Percentiles rank a stretch among this genome's conserved stretches.
Evolutionary conservation across 768 basidiomycete species (phyloP).

Genomic region (Hygrocybe coccinea): DNA sequence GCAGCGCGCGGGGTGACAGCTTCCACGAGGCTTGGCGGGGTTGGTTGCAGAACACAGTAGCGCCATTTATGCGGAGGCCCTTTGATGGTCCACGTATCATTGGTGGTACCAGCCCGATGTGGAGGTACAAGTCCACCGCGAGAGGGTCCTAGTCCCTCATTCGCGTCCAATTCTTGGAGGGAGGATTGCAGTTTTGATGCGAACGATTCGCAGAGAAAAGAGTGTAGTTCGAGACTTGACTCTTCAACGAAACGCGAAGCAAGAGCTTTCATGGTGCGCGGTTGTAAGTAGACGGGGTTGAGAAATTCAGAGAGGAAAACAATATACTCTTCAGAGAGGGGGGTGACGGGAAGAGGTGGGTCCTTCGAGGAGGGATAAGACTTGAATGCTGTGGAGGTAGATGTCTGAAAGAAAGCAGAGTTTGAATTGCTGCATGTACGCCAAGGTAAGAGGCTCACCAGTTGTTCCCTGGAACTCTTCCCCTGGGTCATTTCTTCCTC

Average conservation of each 20-base stretch:
- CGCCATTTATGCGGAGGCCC: conserved; percentile 96
- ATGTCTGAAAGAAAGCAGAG: conserved; percentile 48
- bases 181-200: conserved; percentile 62
- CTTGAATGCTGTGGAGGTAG: conserved; percentile 57
- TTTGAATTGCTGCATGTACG: conserved; percentile 4
- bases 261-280: conserved; percentile 74
- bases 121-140: conserved; percentile 55
- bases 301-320: conserved; percentile 79
- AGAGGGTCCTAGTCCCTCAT: conserved; percentile 56
- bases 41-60: conserved; percentile 63
- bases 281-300: conserved; percentile 85
- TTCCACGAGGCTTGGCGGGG: conserved; percentile 34
- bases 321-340: conserved; percentile 54
- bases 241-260: conserved; percentile 78
- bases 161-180: conserved; percentile 57
- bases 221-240: conserved; percentile 83
- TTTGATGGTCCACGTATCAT: conserved; percentile 60
- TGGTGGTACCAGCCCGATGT: conserved; percentile 58
- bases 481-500: conserved; percentile 41
- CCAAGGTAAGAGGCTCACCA: conserved; percentile 52
- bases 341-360: conserved; percentile 45
- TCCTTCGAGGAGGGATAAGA: conserved; percentile 45
- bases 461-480: conserved; percentile 87
- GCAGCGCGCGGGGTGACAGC: conserved; percentile 51
- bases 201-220: conserved; percentile 71